Evolutionary conservation across 768 basidiomycete genomes (phyloP), one percentile per base, ranked within the genome.

Genomic region (Boletus huronensis): DNA sequence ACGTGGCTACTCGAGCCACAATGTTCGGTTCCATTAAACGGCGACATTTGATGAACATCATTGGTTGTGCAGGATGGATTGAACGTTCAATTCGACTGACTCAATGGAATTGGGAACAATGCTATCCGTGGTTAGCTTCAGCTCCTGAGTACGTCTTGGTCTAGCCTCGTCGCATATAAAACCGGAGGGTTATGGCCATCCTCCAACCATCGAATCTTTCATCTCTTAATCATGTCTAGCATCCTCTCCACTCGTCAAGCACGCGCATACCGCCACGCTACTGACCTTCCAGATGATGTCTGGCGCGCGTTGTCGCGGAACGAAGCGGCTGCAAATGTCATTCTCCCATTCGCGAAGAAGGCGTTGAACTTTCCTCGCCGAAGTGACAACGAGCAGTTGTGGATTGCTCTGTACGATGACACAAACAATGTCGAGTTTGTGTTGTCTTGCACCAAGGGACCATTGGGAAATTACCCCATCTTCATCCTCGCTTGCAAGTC

Each of bases 311-410:
- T 80, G 16, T 34, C 21, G 1, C 54, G 48, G 5, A 50, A 70
- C 11, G 72, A 77, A 32, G 64, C 59, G 0, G 48, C 65, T 5
- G 70, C 77, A 3, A 80, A 81, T 50, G 58, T 78, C 41, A 62
- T 80, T 25, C 66, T 72, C 14, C 73, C 80, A 0, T 72, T 72
- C 25, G 75, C 75, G 1, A 56, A n/a, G n/a, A n/a, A 49, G 44
- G 59, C 68, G 25, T 47, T 51, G 31, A 16, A 48, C 14, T 42
- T 41, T 7, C 45, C 56, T 40, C 43, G 40, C 26, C 38, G 1
- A 0, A 17, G 6, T 2, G 32, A 14, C 4, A 13, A 21, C 11
- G 23, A 47, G 5, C 68, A 67, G 2, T n/a, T 64, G 6, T 77
- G 77, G 75, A 62, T 77, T 2, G 65, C 55, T 3, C 61, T 64